Percentiles rank a stretch among this genome's conserved stretches.
Evolutionary conservation across 306 rosid genomes (phyloP).

Genomic region (Castanospermum australe): DNA sequence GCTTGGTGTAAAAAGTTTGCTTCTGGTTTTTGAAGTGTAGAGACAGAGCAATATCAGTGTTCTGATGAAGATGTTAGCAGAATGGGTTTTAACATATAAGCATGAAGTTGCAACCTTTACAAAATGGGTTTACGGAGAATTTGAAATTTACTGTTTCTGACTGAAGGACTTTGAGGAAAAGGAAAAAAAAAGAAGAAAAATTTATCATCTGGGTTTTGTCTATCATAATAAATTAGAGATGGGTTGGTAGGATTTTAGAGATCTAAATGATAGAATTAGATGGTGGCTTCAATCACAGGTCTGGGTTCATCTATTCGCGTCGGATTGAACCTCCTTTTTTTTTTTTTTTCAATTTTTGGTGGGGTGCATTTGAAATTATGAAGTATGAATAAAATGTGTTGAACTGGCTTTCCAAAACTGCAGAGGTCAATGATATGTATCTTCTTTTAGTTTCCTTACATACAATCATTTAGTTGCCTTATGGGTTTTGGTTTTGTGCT

Average conservation of each 20-base stretch:
- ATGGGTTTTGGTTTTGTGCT: background rate
- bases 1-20: background rate
- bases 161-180: too few relatives aligned
- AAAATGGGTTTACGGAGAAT: background rate
- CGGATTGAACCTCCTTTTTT: background rate
- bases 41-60: background rate
- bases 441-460: background rate
- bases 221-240: background rate
- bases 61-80: background rate
- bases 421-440: background rate
- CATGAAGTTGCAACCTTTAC: conserved; percentile 3
- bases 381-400: background rate
- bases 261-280: background rate
- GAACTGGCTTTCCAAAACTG: conserved; percentile 18
- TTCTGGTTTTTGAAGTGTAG: background rate
- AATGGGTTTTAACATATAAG: conserved; percentile 4
- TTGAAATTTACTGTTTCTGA: background rate
- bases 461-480: background rate
- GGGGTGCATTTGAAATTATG: background rate
- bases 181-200: too few relatives aligned
- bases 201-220: background rate
- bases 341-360: background rate
- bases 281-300: background rate
- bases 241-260: background rate
- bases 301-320: background rate